Percentiles rank a stretch among this genome's conserved stretches.
Conservation (phyloP, 805 yeast species). For the Debaryomyces castellii region DNA sequence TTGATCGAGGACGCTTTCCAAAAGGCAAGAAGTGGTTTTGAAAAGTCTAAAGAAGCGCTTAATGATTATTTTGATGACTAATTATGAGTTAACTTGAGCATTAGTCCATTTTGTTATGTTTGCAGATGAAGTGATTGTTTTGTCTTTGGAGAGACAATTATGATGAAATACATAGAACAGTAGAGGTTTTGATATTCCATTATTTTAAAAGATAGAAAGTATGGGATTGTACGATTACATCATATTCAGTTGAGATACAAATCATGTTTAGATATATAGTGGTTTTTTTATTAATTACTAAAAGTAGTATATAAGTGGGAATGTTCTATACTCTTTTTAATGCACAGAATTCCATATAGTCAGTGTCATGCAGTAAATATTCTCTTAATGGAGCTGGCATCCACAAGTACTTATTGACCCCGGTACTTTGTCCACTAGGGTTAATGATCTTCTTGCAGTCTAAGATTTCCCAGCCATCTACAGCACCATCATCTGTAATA, state of each 20-base stretch:
- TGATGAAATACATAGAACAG: neutral
- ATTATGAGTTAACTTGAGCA: conserved; percentile 4
- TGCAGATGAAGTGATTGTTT: neutral
- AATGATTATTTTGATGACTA: conserved; percentile 49
- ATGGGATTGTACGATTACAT: neutral
- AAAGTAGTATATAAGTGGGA: neutral
- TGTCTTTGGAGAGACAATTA: neutral
- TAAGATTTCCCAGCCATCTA: conserved; percentile 48
- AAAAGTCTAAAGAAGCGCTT: conserved; percentile 48
- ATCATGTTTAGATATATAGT: neutral
- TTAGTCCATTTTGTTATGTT: neutral
- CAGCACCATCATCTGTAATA: conserved; percentile 10
- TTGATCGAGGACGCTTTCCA: conserved; percentile 54
- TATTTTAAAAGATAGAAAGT: neutral
- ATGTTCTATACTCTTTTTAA: conserved; percentile 17
- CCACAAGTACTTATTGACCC: conserved; percentile 55
- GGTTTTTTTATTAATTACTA: conserved; percentile 1
- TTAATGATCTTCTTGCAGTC: conserved; percentile 53
- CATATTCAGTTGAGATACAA: neutral
- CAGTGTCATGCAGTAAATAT: conserved; percentile 32
- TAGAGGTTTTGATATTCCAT: neutral
- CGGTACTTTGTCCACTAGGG: conserved; percentile 50
- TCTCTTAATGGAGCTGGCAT: conserved; percentile 38
- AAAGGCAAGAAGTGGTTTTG: conserved; percentile 52
- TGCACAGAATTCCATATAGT: conserved; percentile 53